Conservation (phyloP, 192 early-diverging fungal species). For the Kickxella alabastrina region DNA sequence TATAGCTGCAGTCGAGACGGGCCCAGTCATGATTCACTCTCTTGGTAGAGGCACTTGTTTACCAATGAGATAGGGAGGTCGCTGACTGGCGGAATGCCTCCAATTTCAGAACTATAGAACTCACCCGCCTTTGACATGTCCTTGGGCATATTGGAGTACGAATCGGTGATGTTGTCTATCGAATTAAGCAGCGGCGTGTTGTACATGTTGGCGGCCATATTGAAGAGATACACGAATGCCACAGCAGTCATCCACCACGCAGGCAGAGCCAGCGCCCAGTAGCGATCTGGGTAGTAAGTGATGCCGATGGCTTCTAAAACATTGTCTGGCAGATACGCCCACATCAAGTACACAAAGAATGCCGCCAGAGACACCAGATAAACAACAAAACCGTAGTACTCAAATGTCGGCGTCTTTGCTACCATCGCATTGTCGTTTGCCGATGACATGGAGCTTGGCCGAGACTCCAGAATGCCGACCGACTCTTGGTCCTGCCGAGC, state of each 20-base stretch:
- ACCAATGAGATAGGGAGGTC: slow-evolving; percentile 61
- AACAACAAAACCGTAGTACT: slow-evolving; percentile 86
- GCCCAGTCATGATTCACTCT: too few relatives aligned
- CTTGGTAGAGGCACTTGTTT: slow-evolving; percentile 66
- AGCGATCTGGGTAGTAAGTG: slow-evolving; percentile 81
- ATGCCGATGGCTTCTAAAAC: slow-evolving; percentile 65
- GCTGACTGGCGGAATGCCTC: slow-evolving; percentile 42
- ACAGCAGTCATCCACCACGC: slow-evolving; percentile 72
- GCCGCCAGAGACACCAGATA: slow-evolving; percentile 75
- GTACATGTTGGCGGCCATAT: slow-evolving; percentile 72
- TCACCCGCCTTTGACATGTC: slow-evolving; percentile 14
- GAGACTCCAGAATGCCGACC: slow-evolving; percentile 14
- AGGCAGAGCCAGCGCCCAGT: slow-evolving; percentile 81
- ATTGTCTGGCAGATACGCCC: slow-evolving; percentile 82
- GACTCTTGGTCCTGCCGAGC: slow-evolving; percentile 22
- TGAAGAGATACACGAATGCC: slow-evolving; percentile 69
- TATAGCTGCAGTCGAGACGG: background rate
- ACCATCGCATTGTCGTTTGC: slow-evolving; percentile 13
- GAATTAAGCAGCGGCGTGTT: slow-evolving; percentile 75
- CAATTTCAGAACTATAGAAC: slow-evolving; percentile 33
- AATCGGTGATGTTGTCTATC: slow-evolving; percentile 70
- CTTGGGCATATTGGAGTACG: slow-evolving; percentile 17
- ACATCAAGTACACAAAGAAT: slow-evolving; percentile 72
- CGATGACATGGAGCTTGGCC: slow-evolving; percentile 22
- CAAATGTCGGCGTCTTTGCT: slow-evolving; percentile 70